Base-by-base conservation (phyloP, 352 stramenopile species). In the Peronospora belbahrii region DNA sequence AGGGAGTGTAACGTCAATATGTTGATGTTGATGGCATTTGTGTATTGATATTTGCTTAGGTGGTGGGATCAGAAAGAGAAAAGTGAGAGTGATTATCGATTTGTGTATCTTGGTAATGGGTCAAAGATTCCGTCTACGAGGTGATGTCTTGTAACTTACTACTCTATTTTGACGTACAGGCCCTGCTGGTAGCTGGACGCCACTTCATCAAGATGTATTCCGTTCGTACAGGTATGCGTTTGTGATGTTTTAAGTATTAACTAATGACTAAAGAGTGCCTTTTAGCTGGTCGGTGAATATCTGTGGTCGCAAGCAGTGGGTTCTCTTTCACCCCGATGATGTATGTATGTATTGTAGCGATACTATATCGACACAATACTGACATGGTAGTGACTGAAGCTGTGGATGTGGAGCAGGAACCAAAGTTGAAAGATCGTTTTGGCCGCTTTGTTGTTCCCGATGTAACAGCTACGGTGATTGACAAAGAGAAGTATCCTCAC, bases 231-330 rank as follows among this genome's bases (percentile, higher is more conserved):
- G 80, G 80, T 85, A 54, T 38, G 33, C 10, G 11, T 18, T 42
- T 22, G 3, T 48, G 8, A 24, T 10, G 3, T 38, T 24, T n/a
- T n/a, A n/a, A n/a, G n/a, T n/a, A 9, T 38, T 31, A 18, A 30
- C 19, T 20, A 9, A 13, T 1, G 4, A 31, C 4, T 41, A 22
- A 17, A 13, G 23, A 4, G 4, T 6, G 47, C 17, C 4, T 23
- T 50, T 19, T 31, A 93, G 91, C 30, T 99, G 96, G 96, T 97
- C 85, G 4, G 95, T 93, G 39, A 99, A 99, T 63, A 78, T 99
- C 23, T 72, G 73, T 24, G 96, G 96, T 2, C 76, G 61, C 15
- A 99, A 99, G 67, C 51, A 90, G 49, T 99, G 96, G 96, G 59
- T 90, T 22, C 80, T 97, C 30, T 84, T 89, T 30, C 70, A 82